phyloP scores from a whole-genome alignment of 768 basidiomycete species.

The Rhizopogon salebrosus region DNA sequence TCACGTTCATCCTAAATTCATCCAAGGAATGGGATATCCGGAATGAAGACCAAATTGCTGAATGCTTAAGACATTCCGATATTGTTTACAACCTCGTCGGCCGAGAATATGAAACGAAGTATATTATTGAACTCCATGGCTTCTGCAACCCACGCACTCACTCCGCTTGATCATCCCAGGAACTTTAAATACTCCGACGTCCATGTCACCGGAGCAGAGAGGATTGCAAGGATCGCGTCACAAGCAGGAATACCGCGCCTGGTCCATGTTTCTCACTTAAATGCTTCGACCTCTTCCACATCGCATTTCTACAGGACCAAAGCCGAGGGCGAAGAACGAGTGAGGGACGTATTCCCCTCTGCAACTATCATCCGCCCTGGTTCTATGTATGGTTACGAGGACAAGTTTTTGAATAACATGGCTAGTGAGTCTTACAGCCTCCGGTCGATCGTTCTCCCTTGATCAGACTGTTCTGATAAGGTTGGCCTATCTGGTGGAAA shows the following conservation, averaged over 20 bases:
- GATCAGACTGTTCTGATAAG: constrained; percentile 35
- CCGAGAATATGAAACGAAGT: constrained; percentile 95
- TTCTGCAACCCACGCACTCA: constrained; percentile 8
- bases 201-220: constrained; percentile 75
- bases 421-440: constrained; percentile 54
- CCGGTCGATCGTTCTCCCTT: constrained; percentile 4
- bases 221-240: constrained; percentile 80
- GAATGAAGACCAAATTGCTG: constrained; percentile 85
- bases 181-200: constrained; percentile 84
- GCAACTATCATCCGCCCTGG: constrained; percentile 89
- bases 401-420: constrained; percentile 89
- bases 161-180: constrained; percentile 38
- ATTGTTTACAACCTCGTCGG: constrained; percentile 96
- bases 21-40: constrained; percentile 92
- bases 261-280: constrained; percentile 93
- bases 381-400: constrained; percentile 90
- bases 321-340: constrained; percentile 83
- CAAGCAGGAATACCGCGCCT: constrained; percentile 76
- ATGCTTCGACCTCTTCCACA: constrained; percentile 72
- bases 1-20: constrained; percentile 2
- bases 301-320: constrained; percentile 88
- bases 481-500: constrained; percentile 91
- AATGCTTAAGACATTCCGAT: constrained; percentile 92
- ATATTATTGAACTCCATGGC: constrained; percentile 18
- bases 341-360: constrained; percentile 74